Evolutionary conservation across 257 asterid genomes (phyloP).

Genomic region (Solanum tarijense): DNA sequence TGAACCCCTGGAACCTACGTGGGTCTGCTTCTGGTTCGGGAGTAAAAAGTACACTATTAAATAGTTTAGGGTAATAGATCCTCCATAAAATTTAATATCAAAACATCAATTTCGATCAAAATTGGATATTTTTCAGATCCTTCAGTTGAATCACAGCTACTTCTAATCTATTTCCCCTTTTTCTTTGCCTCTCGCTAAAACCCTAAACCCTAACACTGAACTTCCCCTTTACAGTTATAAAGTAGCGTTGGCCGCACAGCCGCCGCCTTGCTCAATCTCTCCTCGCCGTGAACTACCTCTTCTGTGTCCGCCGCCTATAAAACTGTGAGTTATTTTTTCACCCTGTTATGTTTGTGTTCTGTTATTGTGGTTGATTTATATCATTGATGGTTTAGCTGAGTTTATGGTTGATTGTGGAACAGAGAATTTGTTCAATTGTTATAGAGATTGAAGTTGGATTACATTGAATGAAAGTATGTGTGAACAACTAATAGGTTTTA

Average conservation of each 20-base stretch:
- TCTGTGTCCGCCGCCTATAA: slow-evolving; percentile 33
- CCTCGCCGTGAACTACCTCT: slow-evolving; percentile 36
- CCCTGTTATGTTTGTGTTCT: neutral
- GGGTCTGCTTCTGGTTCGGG: too few relatives aligned
- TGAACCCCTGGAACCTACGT: too few relatives aligned
- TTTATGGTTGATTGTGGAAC: neutral
- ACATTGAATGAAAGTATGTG: neutral
- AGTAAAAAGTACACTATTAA: too few relatives aligned
- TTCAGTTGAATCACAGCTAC: neutral
- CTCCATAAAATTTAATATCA: too few relatives aligned
- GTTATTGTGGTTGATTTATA: neutral
- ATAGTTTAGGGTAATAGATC: too few relatives aligned
- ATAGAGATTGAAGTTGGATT: neutral
- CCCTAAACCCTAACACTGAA: neutral
- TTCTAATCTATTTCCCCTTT: neutral
- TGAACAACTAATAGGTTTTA: neutral
- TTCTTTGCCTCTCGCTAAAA: neutral
- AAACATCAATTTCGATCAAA: too few relatives aligned
- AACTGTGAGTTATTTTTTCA: slow-evolving; percentile 17
- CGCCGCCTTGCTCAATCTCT: slow-evolving; percentile 20
- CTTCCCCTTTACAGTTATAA: neutral
- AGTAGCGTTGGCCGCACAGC: neutral
- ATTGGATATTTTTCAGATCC: too few relatives aligned
- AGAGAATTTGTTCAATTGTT: neutral
- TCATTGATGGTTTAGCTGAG: neutral